A percentile compares a stretch with the other conserved stretches of the same genome.
These are phyloP conservation scores for Evernia prunastri DNA, from an alignment of 495 filamentous ascomycete species.

Conservation along the genomic window DNA sequence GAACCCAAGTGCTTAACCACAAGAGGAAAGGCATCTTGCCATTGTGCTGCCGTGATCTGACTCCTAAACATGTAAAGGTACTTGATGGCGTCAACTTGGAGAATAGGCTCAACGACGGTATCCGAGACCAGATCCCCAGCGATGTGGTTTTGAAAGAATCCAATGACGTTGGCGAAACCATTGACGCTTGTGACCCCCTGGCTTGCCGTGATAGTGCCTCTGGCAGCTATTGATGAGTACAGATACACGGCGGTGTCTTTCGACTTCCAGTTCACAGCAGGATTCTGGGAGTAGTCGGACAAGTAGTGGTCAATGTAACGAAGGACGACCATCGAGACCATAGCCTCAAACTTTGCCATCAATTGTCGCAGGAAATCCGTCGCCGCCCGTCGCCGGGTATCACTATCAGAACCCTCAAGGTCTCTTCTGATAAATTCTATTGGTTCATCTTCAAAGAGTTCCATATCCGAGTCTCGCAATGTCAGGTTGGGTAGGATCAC, in stretches of 20 bases:
- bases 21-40: slow-evolving; percentile 80
- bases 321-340: slow-evolving; percentile 74
- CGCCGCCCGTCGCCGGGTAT: slow-evolving; percentile 82
- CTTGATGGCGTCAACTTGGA: slow-evolving; percentile 96
- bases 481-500: slow-evolving; percentile 90
- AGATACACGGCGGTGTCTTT: slow-evolving; percentile 97
- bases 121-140: slow-evolving; percentile 70
- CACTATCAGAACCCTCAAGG: slow-evolving; percentile 91
- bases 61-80: slow-evolving; percentile 94
- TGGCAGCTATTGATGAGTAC: slow-evolving; percentile 88
- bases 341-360: slow-evolving; percentile 75
- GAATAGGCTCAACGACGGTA: slow-evolving; percentile 64
- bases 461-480: slow-evolving; percentile 84
- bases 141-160: slow-evolving; percentile 88
- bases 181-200: slow-evolving; percentile 90
- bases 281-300: slow-evolving; percentile 58
- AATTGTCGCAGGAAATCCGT: slow-evolving; percentile 88
- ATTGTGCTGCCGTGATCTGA: slow-evolving; percentile 76
- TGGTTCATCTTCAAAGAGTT: slow-evolving; percentile 95
- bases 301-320: slow-evolving; percentile 77
- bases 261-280: slow-evolving; percentile 77
- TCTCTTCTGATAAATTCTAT: slow-evolving; percentile 97
- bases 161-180: slow-evolving; percentile 70
- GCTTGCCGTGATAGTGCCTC: slow-evolving; percentile 72
- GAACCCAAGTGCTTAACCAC: slow-evolving; percentile 85